phyloP scores from a whole-genome alignment of 73 alveolate species.

The Paramecium pentaurelia region DNA sequence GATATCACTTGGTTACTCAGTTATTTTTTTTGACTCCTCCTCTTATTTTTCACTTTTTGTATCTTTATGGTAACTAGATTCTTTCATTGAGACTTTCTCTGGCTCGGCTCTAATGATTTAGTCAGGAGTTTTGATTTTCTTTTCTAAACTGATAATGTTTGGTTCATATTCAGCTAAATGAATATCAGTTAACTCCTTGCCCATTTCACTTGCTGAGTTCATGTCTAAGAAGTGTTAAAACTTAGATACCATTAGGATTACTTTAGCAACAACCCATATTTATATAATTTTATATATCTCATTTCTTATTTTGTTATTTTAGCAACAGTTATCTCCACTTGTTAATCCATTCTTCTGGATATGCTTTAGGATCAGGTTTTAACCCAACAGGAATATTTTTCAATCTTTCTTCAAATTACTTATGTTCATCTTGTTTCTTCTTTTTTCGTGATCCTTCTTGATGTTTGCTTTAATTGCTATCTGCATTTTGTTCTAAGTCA shows the following conservation, averaged over 20 bases:
- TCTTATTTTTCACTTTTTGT: not conserved
- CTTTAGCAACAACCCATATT: not conserved
- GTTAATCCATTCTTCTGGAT: constrained; percentile 8
- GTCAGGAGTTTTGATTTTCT: not conserved
- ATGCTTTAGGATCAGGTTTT: not conserved
- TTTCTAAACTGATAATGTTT: not conserved
- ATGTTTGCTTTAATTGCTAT: not conserved
- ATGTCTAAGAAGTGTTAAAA: not conserved
- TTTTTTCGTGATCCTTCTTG: not conserved
- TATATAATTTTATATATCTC: not conserved
- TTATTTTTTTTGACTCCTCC: not conserved
- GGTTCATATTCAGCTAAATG: not conserved
- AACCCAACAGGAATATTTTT: not conserved
- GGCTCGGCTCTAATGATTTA: not conserved
- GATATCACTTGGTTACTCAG: not conserved
- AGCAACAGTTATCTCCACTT: not conserved
- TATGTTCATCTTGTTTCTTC: constrained; percentile 18
- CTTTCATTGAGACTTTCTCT: not conserved
- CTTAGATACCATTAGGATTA: not conserved
- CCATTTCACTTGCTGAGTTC: not conserved
- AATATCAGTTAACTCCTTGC: not conserved
- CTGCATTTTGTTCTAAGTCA: not conserved
- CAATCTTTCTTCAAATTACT: not conserved
- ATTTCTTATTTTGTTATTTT: not conserved
- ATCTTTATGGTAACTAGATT: not conserved